A percentile compares a stretch with the other conserved stretches of the same genome.
Conservation (phyloP, 352 stramenopile species). For the Phytophthora vignae region DNA sequence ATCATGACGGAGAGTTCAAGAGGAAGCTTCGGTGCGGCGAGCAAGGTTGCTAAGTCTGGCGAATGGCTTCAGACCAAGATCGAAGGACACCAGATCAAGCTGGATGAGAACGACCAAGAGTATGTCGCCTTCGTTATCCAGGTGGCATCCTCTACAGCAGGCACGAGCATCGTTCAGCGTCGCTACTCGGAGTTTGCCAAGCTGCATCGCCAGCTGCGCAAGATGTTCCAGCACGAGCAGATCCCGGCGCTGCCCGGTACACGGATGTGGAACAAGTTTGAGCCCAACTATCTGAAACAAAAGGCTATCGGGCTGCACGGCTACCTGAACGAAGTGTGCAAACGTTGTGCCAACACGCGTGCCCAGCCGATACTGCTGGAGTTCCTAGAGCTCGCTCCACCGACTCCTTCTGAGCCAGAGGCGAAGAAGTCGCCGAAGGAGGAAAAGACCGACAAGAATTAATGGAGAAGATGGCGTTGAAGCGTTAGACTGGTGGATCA, state of each 20-base stretch:
- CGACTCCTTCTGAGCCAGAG: slow-evolving; percentile 14
- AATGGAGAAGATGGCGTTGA: slow-evolving; percentile 5
- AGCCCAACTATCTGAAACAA: slow-evolving; percentile 82
- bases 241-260: slow-evolving; percentile 73
- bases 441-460: slow-evolving; percentile 16
- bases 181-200: slow-evolving; percentile 84
- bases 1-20: slow-evolving; percentile 61
- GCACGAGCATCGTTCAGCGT: slow-evolving; percentile 77
- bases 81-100: slow-evolving; percentile 69
- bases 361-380: slow-evolving; percentile 69
- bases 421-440: slow-evolving; percentile 14
- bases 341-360: slow-evolving; percentile 75
- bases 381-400: slow-evolving; percentile 62
- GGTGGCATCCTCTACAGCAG: slow-evolving; percentile 68
- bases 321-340: slow-evolving; percentile 79
- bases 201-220: slow-evolving; percentile 77
- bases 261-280: slow-evolving; percentile 88
- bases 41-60: slow-evolving; percentile 28
- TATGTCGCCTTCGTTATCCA: slow-evolving; percentile 86
- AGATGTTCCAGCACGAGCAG: slow-evolving; percentile 84
- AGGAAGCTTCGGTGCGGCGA: slow-evolving; percentile 26
- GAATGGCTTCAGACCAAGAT: slow-evolving; percentile 87
- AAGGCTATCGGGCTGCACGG: slow-evolving; percentile 76
- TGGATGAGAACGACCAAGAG: slow-evolving; percentile 77
- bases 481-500: too few relatives aligned